Base-by-base conservation (phyloP, 768 basidiomycete genomes). In the Leccinum disarticulatum region DNA sequence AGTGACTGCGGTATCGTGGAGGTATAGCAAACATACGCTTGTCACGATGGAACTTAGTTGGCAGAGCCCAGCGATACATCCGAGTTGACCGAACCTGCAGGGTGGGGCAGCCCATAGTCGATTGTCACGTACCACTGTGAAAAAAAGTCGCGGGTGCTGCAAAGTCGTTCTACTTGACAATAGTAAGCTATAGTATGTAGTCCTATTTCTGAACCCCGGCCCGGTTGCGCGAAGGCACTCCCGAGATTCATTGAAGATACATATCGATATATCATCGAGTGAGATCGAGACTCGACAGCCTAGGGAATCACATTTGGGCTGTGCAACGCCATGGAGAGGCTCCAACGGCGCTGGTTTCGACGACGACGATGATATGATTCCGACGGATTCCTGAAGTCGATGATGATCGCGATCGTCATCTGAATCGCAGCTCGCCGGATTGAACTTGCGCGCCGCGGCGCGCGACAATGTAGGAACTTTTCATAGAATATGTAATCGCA, bases 261-360 rank as follows among this genome's bases (percentile, higher is more conserved):
- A 43, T 43, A 43, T 43, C 41, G 19, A 46, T 46, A 19, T 59
- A 19, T 59, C 56, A 27, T 59, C 56, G 57, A 41, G n/a, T 22
- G 15, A 19, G 63, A 60, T 65, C 59, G 47, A 43, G 56, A 43
- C 33, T 35, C n/a, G 52, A 56, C 49, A 54, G 15, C 31, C 22
- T 52, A 54, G 25, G 7, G 47, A 4, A 15, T 27, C 25, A 27
- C 11, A 22, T 54, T 54, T 35, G 15, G 30, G 55, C 55, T 54
- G 51, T 56, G 55, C 54, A 28, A n/a, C 19, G 19, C 43, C 43
- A 41, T 41, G 41, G 41, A 46, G 43, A 46, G n/a, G 3, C 10
- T 43, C n/a, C 41, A 43, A 43, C 10, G 43, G 43, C 43, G 43
- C 19, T 46, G 43, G 43, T 46, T 43, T 17, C n/a, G 13, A 43